phyloP scores from a whole-genome alignment of 257 asterid genomes.

The Petunia axillaris region DNA sequence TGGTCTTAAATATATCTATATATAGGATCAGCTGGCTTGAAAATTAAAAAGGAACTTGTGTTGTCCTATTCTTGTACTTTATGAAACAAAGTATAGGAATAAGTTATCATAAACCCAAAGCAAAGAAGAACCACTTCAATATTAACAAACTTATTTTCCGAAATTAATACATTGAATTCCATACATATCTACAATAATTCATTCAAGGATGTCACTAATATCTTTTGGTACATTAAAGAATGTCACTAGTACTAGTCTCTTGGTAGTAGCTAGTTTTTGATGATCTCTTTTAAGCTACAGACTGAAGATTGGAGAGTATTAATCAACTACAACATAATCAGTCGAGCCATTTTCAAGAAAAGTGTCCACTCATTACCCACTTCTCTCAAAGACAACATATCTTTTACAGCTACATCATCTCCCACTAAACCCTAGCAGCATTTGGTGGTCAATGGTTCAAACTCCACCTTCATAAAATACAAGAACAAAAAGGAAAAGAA shows the following conservation, averaged over 20 bases:
- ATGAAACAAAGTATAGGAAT: slow-evolving; percentile 16
- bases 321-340: slow-evolving; percentile 30
- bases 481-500: slow-evolving; percentile 25
- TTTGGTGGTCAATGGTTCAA: slow-evolving; percentile 54
- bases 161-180: background rate
- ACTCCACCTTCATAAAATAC: slow-evolving; percentile 46
- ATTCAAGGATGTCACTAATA: background rate
- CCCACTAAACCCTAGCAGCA: slow-evolving; percentile 53
- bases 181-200: background rate
- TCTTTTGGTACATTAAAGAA: too few species aligned
- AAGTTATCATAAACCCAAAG: slow-evolving; percentile 11
- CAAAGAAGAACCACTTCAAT: slow-evolving; percentile 19
- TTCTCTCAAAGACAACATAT: slow-evolving; percentile 34
- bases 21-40: background rate
- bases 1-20: background rate
- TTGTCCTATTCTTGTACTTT: slow-evolving; percentile 22
- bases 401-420: slow-evolving; percentile 49
- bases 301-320: background rate
- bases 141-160: background rate
- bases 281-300: background rate
- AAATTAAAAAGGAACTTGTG: background rate
- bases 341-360: slow-evolving; percentile 43
- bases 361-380: slow-evolving; percentile 73
- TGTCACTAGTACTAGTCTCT: background rate
- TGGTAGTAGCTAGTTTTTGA: background rate